These are phyloP conservation scores for Hypoxylon subgilvum DNA, from an alignment of 495 filamentous ascomycete genomes.

Conservation along the genomic window DNA sequence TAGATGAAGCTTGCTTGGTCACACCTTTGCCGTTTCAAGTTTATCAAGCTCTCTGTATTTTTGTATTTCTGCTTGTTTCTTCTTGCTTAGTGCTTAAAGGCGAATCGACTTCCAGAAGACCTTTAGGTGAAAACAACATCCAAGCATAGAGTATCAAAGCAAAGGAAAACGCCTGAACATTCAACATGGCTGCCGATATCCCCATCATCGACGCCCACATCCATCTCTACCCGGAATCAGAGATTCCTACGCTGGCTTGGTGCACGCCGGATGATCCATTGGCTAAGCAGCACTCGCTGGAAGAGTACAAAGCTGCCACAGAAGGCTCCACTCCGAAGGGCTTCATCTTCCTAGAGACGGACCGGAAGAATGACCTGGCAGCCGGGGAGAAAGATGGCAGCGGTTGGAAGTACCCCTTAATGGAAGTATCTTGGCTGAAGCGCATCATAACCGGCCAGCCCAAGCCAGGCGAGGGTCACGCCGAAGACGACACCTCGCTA, in stretches of 20 bases:
- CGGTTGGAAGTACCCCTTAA: slow-evolving; percentile 62
- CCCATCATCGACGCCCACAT: slow-evolving; percentile 83
- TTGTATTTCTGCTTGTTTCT: no score
- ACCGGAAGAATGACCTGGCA: slow-evolving; percentile 67
- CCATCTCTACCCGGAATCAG: slow-evolving; percentile 76
- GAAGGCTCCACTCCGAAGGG: slow-evolving; percentile 52
- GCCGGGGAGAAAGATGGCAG: slow-evolving; percentile 51
- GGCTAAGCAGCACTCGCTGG: slow-evolving; percentile 64
- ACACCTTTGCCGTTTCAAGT: slow-evolving; percentile 20
- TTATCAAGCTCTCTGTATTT: background rate
- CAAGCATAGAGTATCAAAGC: no score
- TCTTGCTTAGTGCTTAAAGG: no score
- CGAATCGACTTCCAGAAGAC: no score
- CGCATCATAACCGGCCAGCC: slow-evolving; percentile 67
- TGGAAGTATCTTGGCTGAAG: slow-evolving; percentile 70
- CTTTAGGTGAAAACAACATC: no score
- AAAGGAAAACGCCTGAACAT: background rate
- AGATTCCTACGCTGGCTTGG: slow-evolving; percentile 70
- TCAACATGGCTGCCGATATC: slow-evolving; percentile 38
- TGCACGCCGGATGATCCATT: slow-evolving; percentile 62
- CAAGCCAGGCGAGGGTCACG: slow-evolving; percentile 64
- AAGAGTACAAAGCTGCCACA: slow-evolving; percentile 60
- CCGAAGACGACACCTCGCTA: slow-evolving; percentile 52
- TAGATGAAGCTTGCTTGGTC: slow-evolving; percentile 14
- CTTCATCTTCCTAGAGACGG: slow-evolving; percentile 82